phyloP scores from a whole-genome alignment of 2,329 filamentous ascomycete genomes.

The Scolecobasidium constrictum region DNA sequence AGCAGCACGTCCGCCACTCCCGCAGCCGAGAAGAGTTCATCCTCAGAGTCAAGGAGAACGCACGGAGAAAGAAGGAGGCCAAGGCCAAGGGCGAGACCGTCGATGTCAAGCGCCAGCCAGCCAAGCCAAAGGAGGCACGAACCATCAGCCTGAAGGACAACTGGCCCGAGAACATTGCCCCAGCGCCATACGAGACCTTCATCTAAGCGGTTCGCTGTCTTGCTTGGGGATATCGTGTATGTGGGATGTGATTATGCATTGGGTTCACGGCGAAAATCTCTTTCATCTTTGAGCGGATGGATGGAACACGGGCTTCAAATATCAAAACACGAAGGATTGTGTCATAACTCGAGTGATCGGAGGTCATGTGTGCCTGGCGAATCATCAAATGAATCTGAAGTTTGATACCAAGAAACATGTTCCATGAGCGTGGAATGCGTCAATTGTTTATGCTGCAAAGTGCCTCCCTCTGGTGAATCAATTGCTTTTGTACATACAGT shows the following conservation, averaged over 20 bases:
- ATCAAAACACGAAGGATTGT: not conserved
- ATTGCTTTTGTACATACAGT: too few relatives aligned
- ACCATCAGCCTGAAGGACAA: constrained; percentile 73
- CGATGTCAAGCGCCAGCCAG: constrained; percentile 85
- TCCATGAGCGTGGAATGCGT: too few relatives aligned
- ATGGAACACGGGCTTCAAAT: too few relatives aligned
- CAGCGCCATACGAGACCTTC: constrained; percentile 94
- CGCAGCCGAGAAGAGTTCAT: constrained; percentile 96
- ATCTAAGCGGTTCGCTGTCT: constrained; percentile 57
- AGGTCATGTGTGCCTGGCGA: too few relatives aligned
- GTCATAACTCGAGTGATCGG: too few relatives aligned
- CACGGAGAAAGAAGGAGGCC: constrained; percentile 81
- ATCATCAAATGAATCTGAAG: too few relatives aligned
- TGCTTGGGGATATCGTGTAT: too few relatives aligned
- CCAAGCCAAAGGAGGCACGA: constrained; percentile 66
- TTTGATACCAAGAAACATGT: too few relatives aligned
- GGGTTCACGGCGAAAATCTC: not conserved
- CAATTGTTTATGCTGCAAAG: too few relatives aligned
- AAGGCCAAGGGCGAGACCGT: constrained; percentile 81
- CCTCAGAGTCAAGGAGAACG: constrained; percentile 92
- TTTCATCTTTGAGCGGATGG: too few relatives aligned
- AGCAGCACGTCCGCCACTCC: constrained; percentile 76
- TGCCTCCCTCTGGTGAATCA: too few relatives aligned
- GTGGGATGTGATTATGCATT: constrained; percentile 1
- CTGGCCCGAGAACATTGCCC: constrained; percentile 81